Conservation (phyloP, 352 stramenopile genomes). For the Globisporangium canariense region DNA sequence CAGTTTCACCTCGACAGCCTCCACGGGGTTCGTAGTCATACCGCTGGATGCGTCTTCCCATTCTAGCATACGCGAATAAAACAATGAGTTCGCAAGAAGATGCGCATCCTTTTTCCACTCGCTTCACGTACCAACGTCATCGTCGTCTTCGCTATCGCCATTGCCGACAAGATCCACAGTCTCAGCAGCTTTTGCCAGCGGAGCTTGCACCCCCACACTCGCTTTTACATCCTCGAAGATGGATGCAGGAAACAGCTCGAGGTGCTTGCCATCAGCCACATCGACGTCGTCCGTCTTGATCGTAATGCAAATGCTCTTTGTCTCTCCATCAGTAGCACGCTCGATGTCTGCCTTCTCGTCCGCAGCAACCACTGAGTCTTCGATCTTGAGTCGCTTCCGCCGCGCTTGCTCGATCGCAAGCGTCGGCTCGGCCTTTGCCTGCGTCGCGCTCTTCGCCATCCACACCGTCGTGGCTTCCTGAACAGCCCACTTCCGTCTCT, state of each 20-base stretch:
- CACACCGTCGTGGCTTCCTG: slow-evolving; percentile 29
- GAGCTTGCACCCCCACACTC: not conserved
- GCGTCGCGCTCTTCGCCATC: slow-evolving; percentile 35
- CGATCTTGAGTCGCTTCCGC: slow-evolving; percentile 22
- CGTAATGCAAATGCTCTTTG: slow-evolving; percentile 33
- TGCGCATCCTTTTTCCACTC: too few relatives aligned
- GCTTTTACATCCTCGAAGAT: slow-evolving; percentile 17
- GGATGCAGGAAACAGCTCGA: slow-evolving; percentile 36
- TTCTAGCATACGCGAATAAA: slow-evolving; percentile 17
- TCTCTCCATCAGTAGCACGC: not conserved
- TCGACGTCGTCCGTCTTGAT: slow-evolving; percentile 46
- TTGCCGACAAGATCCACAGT: not conserved
- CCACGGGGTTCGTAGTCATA: not conserved
- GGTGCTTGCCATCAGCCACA: slow-evolving; percentile 17
- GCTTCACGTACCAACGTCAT: slow-evolving; percentile 29
- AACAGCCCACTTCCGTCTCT: slow-evolving; percentile 28
- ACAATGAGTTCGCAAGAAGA: slow-evolving; percentile 16
- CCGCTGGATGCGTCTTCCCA: slow-evolving; percentile 25
- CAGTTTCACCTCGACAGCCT: slow-evolving; percentile 4
- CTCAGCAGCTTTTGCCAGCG: not conserved
- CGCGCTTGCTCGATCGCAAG: slow-evolving; percentile 46
- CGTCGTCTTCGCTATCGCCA: slow-evolving; percentile 30
- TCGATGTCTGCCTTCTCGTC: not conserved
- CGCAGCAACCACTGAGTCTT: not conserved
- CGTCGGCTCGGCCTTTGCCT: slow-evolving; percentile 36